A percentile compares a stretch with the other conserved stretches of the same genome.
Conservation (phyloP, 2,329 filamentous ascomycete genomes). For the Pseudogymnoascus pannorum region DNA sequence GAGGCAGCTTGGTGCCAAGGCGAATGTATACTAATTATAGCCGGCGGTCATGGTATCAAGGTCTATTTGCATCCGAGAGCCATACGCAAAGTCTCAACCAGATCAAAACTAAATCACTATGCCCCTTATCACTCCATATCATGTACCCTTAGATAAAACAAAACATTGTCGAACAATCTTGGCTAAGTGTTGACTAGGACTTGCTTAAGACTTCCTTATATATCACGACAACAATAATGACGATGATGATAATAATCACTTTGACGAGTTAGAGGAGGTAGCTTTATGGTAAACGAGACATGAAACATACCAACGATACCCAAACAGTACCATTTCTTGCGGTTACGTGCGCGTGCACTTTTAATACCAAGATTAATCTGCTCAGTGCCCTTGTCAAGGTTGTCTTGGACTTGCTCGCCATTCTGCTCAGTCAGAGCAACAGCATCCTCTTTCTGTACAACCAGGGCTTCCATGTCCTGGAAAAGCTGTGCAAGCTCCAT, state of each 20-base stretch:
- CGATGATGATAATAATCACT: no score
- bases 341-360: constrained; percentile 67
- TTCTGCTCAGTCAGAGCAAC: constrained; percentile 79
- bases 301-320: constrained; percentile 53
- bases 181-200: no score
- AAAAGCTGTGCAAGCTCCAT: constrained; percentile 81
- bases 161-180: neutral
- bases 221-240: no score
- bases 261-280: no score
- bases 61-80: neutral
- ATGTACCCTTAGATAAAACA: neutral
- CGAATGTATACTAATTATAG: neutral
- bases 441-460: constrained; percentile 77
- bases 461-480: constrained; percentile 78
- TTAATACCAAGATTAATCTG: constrained; percentile 73
- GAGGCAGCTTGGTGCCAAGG: neutral
- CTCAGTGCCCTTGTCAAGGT: constrained; percentile 77
- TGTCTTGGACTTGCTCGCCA: constrained; percentile 75
- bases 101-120: neutral
- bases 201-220: no score
- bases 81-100: neutral
- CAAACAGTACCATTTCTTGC: constrained; percentile 95
- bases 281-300: no score
- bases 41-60: neutral
- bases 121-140: neutral